phyloP scores from a whole-genome alignment of 371 early-diverging fungal species.

The Syncephalastrum racemosum region DNA sequence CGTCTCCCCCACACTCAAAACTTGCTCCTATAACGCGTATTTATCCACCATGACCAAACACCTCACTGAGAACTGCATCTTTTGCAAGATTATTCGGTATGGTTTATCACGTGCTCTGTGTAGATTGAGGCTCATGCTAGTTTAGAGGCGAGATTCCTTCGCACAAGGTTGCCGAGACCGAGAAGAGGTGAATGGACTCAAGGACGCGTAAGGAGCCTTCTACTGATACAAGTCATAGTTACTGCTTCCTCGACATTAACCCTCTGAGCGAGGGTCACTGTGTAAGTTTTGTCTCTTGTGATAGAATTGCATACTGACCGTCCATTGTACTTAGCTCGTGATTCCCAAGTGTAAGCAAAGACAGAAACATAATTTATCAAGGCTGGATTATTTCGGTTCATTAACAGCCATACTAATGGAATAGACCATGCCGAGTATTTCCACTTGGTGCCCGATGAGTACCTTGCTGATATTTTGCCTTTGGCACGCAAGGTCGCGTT shows the following conservation, averaged over 20 bases:
- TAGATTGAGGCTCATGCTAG: not conserved
- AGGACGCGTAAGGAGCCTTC: not conserved
- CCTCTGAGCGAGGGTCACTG: slow-evolving; percentile 82
- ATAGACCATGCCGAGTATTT: slow-evolving; percentile 90
- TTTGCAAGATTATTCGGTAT: slow-evolving; percentile 86
- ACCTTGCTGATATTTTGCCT: slow-evolving; percentile 80
- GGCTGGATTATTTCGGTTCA: not conserved
- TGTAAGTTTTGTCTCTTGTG: too few species aligned
- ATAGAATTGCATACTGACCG: too few species aligned
- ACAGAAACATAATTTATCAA: not conserved
- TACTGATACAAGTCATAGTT: slow-evolving; percentile 29
- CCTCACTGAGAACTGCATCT: slow-evolving; percentile 69
- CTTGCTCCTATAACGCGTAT: too few species aligned
- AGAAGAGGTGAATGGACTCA: slow-evolving; percentile 50
- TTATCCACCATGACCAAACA: slow-evolving; percentile 15
- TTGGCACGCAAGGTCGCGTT: slow-evolving; percentile 83
- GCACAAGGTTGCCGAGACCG: slow-evolving; percentile 80
- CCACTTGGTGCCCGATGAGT: slow-evolving; percentile 87
- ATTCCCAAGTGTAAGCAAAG: slow-evolving; percentile 77
- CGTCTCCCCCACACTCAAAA: too few species aligned
- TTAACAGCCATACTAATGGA: too few species aligned
- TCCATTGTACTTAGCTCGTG: slow-evolving; percentile 58
- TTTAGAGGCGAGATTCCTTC: slow-evolving; percentile 84
- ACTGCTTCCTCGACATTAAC: slow-evolving; percentile 74
- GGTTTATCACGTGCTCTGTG: not conserved